A percentile compares a stretch with the other conserved stretches of the same genome.
Evolutionary conservation across 768 basidiomycete species (phyloP).

Genomic region (Russula virescens): DNA sequence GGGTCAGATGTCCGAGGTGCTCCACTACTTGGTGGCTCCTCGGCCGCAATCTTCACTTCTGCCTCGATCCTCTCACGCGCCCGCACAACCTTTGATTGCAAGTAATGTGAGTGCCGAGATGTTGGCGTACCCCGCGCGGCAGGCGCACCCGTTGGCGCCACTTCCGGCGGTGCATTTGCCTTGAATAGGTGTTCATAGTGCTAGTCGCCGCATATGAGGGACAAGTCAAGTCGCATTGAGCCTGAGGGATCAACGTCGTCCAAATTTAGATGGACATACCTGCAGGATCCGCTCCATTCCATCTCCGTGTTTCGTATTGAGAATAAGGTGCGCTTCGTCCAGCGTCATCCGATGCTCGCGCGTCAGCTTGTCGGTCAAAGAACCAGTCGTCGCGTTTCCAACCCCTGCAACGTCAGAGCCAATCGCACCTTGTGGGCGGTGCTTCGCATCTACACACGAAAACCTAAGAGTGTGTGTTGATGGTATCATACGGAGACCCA

Average conservation of each 20-base stretch:
- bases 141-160: constrained; percentile 38
- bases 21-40: constrained; percentile 24
- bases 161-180: constrained; percentile 70
- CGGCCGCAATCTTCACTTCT: constrained; percentile 43
- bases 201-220: constrained; percentile 37
- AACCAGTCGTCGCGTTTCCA: constrained; percentile 67
- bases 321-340: constrained; percentile 90
- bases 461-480: neutral
- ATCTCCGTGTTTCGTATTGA: constrained; percentile 80
- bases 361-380: constrained; percentile 73
- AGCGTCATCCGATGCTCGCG: constrained; percentile 87
- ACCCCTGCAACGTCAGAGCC: constrained; percentile 68
- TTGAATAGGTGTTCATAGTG: constrained; percentile 92
- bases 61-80: constrained; percentile 94
- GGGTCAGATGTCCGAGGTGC: constrained; percentile 13
- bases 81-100: constrained; percentile 95
- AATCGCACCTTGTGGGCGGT: constrained; percentile 64
- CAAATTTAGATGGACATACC: constrained; percentile 38
- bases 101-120: constrained; percentile 74
- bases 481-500: constrained; percentile 35
- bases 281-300: constrained; percentile 62
- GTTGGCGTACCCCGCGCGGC: constrained; percentile 40
- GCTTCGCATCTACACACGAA: constrained; percentile 64
- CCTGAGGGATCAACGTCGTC: no score
- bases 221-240: no score